Evolutionary conservation across 805 yeast genomes (phyloP), one percentile per base, ranked within the genome.

Genomic region (Teunomyces aglyptinius): DNA sequence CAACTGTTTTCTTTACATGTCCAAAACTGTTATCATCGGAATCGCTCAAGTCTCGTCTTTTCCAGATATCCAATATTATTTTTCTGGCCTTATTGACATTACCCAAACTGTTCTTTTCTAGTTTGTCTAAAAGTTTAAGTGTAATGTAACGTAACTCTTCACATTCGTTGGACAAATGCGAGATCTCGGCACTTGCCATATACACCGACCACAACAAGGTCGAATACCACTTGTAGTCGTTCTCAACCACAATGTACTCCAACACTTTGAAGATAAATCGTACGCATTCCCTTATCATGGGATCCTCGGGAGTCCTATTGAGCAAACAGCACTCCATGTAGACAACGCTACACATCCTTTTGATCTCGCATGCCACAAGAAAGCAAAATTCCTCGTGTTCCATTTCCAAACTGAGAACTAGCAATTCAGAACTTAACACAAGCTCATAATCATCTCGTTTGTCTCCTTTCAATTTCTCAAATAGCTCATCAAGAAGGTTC

Each of bases 201-300:
- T 57, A 66, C 15, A 63, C 47, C 3, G 65, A 48, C 71, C 71
- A 66, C 11, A 65, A 43, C 27, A 64, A 49, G n/a, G 64, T 61
- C 4, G 67, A 56, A 29, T 50, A 55, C 69, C 69, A 65, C 45
- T 57, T 58, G 45, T 55, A 61, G 36, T 60, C 57, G 36, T 61
- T 54, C 40, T 63, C 49, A 18, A 64, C 43, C 12, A 65, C 54
- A 13, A 66, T 53, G 41, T 52, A 57, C 20, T 60, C 59, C 47
- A 66, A 51, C 27, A 56, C 47, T n/a, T 49, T 52, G 35, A 52
- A 51, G 1, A 56, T 44, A 38, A 47, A 45, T 13, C 51, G 44
- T 6, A 64, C 63, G 41, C 51, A 41, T 15, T 34, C 24, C 16
- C 44, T 46, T 8, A 64, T 49, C 5, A 36, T 26, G 4, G 29